These are phyloP conservation scores for Candida boidinii DNA, from an alignment of 805 yeast genomes.

Conservation along the genomic window DNA sequence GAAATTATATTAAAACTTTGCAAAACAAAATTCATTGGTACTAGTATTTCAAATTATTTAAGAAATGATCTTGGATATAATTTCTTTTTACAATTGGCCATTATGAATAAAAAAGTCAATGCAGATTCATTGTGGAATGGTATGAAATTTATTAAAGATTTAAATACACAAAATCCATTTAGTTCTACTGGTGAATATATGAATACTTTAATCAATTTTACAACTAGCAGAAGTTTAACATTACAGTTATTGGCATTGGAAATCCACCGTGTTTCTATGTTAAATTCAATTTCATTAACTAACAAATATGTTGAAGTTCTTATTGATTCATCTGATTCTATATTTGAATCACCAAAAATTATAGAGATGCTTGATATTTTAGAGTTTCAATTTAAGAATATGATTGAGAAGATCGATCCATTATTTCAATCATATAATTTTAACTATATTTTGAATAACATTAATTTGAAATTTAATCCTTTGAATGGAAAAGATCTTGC, in stretches of 20 bases:
- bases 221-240: conserved; percentile 49
- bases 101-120: conserved; percentile 47
- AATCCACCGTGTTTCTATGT: conserved; percentile 45
- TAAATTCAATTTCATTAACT: conserved; percentile 42
- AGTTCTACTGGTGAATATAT: conserved; percentile 29
- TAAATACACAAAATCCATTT: conserved; percentile 25
- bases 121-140: conserved; percentile 48
- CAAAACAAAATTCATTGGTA: conserved; percentile 46
- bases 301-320: conserved; percentile 44
- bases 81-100: conserved; percentile 43
- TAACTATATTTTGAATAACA: conserved; percentile 32
- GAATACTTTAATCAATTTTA: conserved; percentile 52
- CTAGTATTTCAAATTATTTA: conserved; percentile 40
- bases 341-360: conserved; percentile 57
- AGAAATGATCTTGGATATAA: conserved; percentile 30
- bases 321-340: conserved; percentile 39
- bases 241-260: conserved; percentile 65
- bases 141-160: conserved; percentile 32
- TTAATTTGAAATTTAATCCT: conserved; percentile 20
- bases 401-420: conserved; percentile 32
- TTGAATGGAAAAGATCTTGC: conserved; percentile 3
- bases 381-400: conserved; percentile 42
- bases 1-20: conserved; percentile 58
- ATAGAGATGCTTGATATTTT: conserved; percentile 64
- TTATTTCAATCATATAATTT: conserved; percentile 29